Percentiles rank a stretch among this genome's conserved stretches.
Evolutionary conservation across 805 yeast genomes (phyloP).

Genomic region (Spathaspora gorwiae): DNA sequence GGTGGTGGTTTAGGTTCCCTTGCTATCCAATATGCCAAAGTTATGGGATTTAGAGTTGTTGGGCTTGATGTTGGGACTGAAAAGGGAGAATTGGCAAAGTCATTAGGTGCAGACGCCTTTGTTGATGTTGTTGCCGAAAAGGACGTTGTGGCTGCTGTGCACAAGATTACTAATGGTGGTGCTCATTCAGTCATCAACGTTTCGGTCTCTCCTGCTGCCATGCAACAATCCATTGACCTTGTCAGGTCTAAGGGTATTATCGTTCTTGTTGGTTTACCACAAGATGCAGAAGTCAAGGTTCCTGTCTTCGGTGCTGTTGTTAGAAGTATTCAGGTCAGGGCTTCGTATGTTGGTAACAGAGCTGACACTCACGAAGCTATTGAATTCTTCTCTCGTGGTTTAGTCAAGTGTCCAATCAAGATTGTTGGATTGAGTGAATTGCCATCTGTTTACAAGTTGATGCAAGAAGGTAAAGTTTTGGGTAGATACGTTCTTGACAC

Average conservation of each 20-base stretch:
- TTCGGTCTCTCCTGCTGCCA: slow-evolving; percentile 68
- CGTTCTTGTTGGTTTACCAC: slow-evolving; percentile 66
- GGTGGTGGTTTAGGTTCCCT: slow-evolving; percentile 77
- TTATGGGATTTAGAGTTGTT: slow-evolving; percentile 70
- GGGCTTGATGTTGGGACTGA: slow-evolving; percentile 70
- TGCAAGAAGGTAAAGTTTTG: slow-evolving; percentile 79
- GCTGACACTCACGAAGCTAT: slow-evolving; percentile 80
- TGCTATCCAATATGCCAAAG: slow-evolving; percentile 70
- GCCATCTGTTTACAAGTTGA: slow-evolving; percentile 63
- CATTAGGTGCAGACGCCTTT: slow-evolving; percentile 64
- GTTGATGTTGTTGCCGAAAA: slow-evolving; percentile 54
- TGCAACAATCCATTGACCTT: slow-evolving; percentile 53
- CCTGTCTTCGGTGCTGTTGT: slow-evolving; percentile 72
- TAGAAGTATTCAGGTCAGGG: slow-evolving; percentile 66
- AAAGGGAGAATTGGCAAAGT: slow-evolving; percentile 49
- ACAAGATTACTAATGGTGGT: slow-evolving; percentile 63
- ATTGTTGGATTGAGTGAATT: slow-evolving; percentile 72
- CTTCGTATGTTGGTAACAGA: slow-evolving; percentile 87
- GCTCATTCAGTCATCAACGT: slow-evolving; percentile 75
- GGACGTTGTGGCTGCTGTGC: slow-evolving; percentile 53
- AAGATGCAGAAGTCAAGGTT: slow-evolving; percentile 67
- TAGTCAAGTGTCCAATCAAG: slow-evolving; percentile 68
- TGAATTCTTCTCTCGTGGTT: slow-evolving; percentile 68
- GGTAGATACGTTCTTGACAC: slow-evolving; percentile 90
- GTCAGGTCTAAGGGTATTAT: slow-evolving; percentile 31